Conservation (phyloP, 2,329 filamentous ascomycete species). For the Apiospora kogelbergensis region DNA sequence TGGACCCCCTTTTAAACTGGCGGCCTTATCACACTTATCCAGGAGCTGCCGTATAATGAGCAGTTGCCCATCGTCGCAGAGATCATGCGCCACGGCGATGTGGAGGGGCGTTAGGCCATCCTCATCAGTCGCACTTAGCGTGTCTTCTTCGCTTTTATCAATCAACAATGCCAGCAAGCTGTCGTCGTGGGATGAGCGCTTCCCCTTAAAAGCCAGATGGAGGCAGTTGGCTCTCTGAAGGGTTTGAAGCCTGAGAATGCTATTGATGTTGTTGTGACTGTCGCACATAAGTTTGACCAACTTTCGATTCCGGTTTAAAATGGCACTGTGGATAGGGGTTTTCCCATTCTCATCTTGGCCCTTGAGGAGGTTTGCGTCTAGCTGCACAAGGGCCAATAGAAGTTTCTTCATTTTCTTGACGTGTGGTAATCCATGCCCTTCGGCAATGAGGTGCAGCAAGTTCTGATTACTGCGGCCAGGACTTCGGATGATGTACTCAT, state of each 20-base stretch:
- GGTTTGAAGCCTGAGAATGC: background rate
- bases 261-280: background rate
- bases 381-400: background rate
- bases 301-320: background rate
- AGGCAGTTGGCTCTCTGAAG: background rate
- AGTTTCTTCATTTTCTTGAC: background rate
- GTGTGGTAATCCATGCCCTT: background rate
- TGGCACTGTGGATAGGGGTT: background rate
- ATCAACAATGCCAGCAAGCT: background rate
- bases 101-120: background rate
- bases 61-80: background rate
- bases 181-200: background rate
- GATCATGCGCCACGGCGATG: background rate
- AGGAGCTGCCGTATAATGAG: background rate
- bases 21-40: background rate
- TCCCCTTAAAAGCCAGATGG: background rate
- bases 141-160: background rate
- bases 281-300: background rate
- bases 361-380: background rate
- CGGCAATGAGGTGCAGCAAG: background rate
- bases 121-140: background rate
- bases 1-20: background rate
- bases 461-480: background rate
- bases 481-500: background rate
- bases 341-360: background rate